These are phyloP conservation scores for Viola pubescens DNA, from an alignment of 441 rosid species.

Conservation along the genomic window DNA sequence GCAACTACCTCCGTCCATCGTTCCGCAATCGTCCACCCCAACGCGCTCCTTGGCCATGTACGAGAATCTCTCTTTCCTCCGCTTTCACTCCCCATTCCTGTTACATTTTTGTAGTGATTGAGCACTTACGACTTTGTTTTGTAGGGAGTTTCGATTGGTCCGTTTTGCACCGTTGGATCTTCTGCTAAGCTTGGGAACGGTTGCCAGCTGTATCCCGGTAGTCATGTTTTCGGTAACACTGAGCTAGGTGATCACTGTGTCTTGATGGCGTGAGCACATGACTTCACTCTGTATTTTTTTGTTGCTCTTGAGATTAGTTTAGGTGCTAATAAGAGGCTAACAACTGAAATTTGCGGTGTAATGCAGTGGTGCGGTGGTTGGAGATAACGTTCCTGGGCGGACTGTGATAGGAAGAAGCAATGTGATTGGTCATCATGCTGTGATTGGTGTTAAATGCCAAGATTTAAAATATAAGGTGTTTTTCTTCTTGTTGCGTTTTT, in stretches of 20 bases:
- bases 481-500: background rate
- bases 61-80: background rate
- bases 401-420: conserved; percentile 63
- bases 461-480: conserved; percentile 81
- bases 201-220: conserved; percentile 60
- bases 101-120: background rate
- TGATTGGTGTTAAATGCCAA: conserved; percentile 88
- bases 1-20: conserved; percentile 44
- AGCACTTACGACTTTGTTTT: background rate
- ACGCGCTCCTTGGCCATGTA: conserved; percentile 71
- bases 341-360: conserved; percentile 24
- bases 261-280: conserved; percentile 62
- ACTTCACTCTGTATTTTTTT: background rate
- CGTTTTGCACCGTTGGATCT: conserved; percentile 75
- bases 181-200: conserved; percentile 64
- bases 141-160: conserved; percentile 77
- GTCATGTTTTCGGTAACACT: conserved; percentile 78
- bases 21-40: conserved; percentile 69
- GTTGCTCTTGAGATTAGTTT: background rate
- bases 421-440: conserved; percentile 71
- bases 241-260: conserved; percentile 61
- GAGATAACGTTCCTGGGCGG: conserved; percentile 73
- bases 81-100: background rate
- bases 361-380: conserved; percentile 90
- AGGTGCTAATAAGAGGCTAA: background rate